Conservation (phyloP, 225 moss, liverwort and hornwort genomes). For the Anthoceros angustus region DNA sequence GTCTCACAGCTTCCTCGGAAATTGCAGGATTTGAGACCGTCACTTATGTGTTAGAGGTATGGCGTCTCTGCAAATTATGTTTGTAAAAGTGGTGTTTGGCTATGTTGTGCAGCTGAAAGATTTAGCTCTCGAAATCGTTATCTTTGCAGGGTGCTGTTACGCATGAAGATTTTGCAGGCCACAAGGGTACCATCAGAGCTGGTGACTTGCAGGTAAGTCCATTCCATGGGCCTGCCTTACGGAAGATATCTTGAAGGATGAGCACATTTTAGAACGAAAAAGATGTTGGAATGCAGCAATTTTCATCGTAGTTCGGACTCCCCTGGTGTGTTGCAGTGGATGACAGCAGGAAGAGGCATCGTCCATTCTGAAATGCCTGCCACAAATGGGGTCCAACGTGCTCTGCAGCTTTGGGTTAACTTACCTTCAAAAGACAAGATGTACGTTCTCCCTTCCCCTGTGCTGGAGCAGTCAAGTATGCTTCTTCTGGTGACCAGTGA, state of each 20-base stretch:
- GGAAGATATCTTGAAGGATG: background rate
- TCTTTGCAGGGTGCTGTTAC: slow-evolving; percentile 35
- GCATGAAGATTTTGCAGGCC: slow-evolving; percentile 78
- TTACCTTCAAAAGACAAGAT: slow-evolving; percentile 63
- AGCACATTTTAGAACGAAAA: background rate
- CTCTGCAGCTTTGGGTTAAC: slow-evolving; percentile 83
- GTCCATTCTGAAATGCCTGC: slow-evolving; percentile 89
- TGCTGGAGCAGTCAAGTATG: background rate
- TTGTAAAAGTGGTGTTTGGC: background rate
- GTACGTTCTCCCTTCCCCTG: slow-evolving; percentile 16
- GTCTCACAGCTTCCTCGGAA: no score
- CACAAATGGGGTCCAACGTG: slow-evolving; percentile 35
- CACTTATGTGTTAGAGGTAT: slow-evolving; percentile 75
- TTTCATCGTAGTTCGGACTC: no score
- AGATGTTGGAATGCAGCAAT: background rate
- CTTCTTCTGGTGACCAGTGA: background rate
- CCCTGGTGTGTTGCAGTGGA: slow-evolving; percentile 39
- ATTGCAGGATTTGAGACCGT: slow-evolving; percentile 66
- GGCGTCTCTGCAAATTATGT: background rate
- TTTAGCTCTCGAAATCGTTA: background rate
- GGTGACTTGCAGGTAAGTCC: slow-evolving; percentile 67
- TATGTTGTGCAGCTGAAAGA: background rate
- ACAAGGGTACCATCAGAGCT: slow-evolving; percentile 49
- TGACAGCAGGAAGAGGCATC: slow-evolving; percentile 92
- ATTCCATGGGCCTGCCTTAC: background rate